Conservation (phyloP, 2,329 filamentous ascomycete genomes). For the Stagonosporopsis cucurbitacearum region DNA sequence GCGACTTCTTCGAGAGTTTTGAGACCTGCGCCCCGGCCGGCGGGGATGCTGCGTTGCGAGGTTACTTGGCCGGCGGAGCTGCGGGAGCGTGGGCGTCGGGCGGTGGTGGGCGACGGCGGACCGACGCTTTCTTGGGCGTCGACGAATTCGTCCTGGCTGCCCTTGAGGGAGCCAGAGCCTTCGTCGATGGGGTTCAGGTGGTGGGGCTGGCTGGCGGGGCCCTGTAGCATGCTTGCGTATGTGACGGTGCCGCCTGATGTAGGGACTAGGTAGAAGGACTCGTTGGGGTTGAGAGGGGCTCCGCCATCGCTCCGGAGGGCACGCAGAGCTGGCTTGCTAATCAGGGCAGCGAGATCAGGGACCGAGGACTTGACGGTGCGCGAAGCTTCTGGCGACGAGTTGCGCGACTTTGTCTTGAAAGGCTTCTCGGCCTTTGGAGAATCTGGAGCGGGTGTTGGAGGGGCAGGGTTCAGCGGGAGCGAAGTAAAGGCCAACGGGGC, state of each 20-base stretch:
- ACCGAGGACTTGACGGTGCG: conserved; percentile 56
- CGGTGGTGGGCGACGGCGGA: conserved; percentile 54
- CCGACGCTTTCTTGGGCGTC: conserved; percentile 75
- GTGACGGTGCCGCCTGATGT: conserved; percentile 89
- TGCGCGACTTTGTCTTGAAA: conserved; percentile 32
- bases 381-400: conserved; percentile 38
- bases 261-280: conserved; percentile 87
- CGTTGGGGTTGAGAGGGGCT: conserved; percentile 55
- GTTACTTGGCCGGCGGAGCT: conserved; percentile 27
- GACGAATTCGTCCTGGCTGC: conserved; percentile 76
- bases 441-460: conserved; percentile 37
- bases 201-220: conserved; percentile 47
- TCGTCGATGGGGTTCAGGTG: conserved; percentile 46
- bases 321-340: conserved; percentile 82
- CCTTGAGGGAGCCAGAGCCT: conserved; percentile 46
- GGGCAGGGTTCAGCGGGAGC: conserved; percentile 68
- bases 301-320: conserved; percentile 71
- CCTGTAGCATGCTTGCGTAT: conserved; percentile 81
- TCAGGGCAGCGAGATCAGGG: conserved; percentile 81
- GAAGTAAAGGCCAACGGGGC: conserved; percentile 93
- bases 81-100: conserved; percentile 41
- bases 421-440: conserved; percentile 29
- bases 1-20: conserved; percentile 88
- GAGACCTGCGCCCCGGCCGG: conserved; percentile 43
- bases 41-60: conserved; percentile 38